phyloP scores from a whole-genome alignment of 495 filamentous ascomycete genomes.

The Pyronema domesticum region DNA sequence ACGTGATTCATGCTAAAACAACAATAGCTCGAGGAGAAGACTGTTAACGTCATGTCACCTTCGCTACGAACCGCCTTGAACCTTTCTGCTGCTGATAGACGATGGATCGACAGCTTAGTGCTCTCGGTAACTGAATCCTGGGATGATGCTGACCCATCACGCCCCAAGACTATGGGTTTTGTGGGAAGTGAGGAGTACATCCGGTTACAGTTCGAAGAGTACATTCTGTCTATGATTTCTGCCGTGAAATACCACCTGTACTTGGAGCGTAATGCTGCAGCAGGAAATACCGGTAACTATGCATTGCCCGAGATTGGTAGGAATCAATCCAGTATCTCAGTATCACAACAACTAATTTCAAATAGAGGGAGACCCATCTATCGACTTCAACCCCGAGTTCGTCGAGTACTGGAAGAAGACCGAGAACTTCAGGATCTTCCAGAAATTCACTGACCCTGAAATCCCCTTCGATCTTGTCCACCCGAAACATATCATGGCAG shows the following conservation, averaged over 20 bases:
- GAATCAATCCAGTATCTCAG: neutral
- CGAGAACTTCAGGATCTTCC: slow-evolving; percentile 75
- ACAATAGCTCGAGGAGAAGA: slow-evolving; percentile 62
- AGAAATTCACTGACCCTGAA: slow-evolving; percentile 59
- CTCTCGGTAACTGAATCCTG: slow-evolving; percentile 89
- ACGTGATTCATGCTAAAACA: slow-evolving; percentile 2
- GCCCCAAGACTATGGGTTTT: slow-evolving; percentile 86
- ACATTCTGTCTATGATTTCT: slow-evolving; percentile 74
- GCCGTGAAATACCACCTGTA: slow-evolving; percentile 78
- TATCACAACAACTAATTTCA: neutral
- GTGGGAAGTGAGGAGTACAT: slow-evolving; percentile 97
- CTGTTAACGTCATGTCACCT: slow-evolving; percentile 62
- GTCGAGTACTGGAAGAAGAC: slow-evolving; percentile 66
- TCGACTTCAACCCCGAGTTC: slow-evolving; percentile 64
- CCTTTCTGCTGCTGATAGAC: slow-evolving; percentile 70
- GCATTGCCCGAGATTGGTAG: slow-evolving; percentile 39
- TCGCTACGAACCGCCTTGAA: slow-evolving; percentile 60
- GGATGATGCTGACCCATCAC: slow-evolving; percentile 51
- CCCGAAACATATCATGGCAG: slow-evolving; percentile 80
- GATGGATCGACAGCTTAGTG: slow-evolving; percentile 92
- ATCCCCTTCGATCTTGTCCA: slow-evolving; percentile 77
- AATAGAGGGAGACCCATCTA: slow-evolving; percentile 64
- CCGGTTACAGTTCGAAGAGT: slow-evolving; percentile 92
- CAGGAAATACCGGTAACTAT: slow-evolving; percentile 35
- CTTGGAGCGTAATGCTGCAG: slow-evolving; percentile 36